These are phyloP conservation scores for Mycena galopus DNA, from an alignment of 768 basidiomycete species.

Conservation along the genomic window DNA sequence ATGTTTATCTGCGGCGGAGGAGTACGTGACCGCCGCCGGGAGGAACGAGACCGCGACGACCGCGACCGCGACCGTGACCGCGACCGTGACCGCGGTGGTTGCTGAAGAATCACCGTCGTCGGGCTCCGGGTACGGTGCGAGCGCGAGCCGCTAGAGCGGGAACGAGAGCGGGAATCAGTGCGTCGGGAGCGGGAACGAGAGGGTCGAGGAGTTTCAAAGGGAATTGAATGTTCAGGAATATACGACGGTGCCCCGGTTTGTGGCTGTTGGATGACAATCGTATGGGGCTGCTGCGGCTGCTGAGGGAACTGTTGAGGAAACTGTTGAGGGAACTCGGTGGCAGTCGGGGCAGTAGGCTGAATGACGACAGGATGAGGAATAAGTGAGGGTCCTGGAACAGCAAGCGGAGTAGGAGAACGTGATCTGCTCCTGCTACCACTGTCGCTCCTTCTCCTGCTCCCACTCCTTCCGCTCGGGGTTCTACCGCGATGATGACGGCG, in stretches of 20 bases:
- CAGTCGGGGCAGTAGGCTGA: not conserved
- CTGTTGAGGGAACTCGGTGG: conserved; percentile 1
- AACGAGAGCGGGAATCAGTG: conserved; percentile 24
- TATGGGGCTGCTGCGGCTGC: conserved; percentile 20
- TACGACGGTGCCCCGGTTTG: conserved; percentile 13
- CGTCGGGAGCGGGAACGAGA: conserved; percentile 22
- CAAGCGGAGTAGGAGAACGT: conserved; percentile 6
- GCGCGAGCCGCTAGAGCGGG: conserved; percentile 9
- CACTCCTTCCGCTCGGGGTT: not conserved
- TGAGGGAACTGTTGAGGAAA: conserved; percentile 6
- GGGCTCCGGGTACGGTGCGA: not conserved
- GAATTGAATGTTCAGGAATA: conserved; percentile 18
- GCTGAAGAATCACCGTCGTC: conserved; percentile 21
- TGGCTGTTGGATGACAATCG: conserved; percentile 28
- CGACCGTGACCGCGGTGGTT: not conserved
- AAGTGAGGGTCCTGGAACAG: not conserved
- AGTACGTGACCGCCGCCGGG: conserved; percentile 1
- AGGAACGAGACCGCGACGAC: conserved; percentile 18
- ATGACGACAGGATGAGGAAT: conserved; percentile 9
- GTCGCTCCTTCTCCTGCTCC: conserved; percentile 28
- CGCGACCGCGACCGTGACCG: conserved; percentile 18
- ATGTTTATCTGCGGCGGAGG: conserved; percentile 15
- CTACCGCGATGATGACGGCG: conserved; percentile 1
- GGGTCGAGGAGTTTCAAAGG: not conserved
- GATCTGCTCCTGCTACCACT: conserved; percentile 30